Base-by-base conservation (phyloP, 768 basidiomycete genomes). In the Asterophora lycoperdoides region DNA sequence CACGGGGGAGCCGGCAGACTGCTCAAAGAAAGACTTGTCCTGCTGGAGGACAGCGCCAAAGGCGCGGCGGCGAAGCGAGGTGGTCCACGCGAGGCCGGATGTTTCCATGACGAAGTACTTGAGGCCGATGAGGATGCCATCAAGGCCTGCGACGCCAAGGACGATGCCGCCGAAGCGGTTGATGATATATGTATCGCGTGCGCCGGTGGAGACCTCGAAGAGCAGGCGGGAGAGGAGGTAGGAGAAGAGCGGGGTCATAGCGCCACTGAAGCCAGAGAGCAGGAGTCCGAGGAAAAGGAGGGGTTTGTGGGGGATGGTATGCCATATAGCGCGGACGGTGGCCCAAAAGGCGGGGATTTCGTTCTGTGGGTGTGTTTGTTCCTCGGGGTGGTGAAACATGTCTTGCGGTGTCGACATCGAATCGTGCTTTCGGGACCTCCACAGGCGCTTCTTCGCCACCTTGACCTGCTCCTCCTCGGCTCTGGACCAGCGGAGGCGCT, bases 191-290 rank as follows among this genome's bases (percentile, higher is more conserved):
- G 77, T 58, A 50, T 91, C 74, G 18, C 82, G 72, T 1, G 85
- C 89, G 44, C 85, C 83, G 57, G 73, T 76, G 32, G 86, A 85
- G 11, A 90, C 82, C 53, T 87, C 77, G 62, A 79, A 86, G 47
- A 95, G 76, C 11, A 98, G 78, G 7, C 76, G 77, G 8, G 92
- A 89, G 58, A 96, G 83, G 54, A 93, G 77, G 72, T 77, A 91
- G 1, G 95, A 93, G 75, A 97, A 99, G 38, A 97, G 50, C 2
- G 96, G 95, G 0, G 93, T 96, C 73, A 88, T 81, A 3, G 88
- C 78, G 17, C 96, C 95, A 56, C 82, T 86, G 45, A 79, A 65
- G 35, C 92, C 54, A 49, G 85, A 84, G n/a, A 79, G 60, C 48
- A 82, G 2, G 19, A 95, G 71, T 14, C 93, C 93, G 44, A 89